These are phyloP conservation scores for Aegilops umbellulata DNA, from an alignment of 176 grass and related monocot genomes.

Conservation along the genomic window DNA sequence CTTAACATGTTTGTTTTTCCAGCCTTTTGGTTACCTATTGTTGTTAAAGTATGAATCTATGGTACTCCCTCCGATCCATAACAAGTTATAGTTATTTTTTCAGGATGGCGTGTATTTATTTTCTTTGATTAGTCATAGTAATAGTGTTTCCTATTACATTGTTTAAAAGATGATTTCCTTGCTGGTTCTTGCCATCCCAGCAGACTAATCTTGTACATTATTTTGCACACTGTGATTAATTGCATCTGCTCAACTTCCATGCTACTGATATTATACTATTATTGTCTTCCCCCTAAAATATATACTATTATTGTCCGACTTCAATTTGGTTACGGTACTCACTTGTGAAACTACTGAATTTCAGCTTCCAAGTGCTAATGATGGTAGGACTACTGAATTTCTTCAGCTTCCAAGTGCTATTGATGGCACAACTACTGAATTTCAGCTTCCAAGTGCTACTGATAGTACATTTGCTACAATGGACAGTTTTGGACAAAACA, in stretches of 20 bases:
- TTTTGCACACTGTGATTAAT: constrained; percentile 19
- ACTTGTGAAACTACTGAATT: constrained; percentile 26
- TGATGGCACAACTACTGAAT: background rate
- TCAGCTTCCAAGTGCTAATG: constrained; percentile 47
- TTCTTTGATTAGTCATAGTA: background rate
- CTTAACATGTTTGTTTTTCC: background rate
- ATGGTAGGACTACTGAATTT: background rate
- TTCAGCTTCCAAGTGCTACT: constrained; percentile 30
- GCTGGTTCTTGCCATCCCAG: background rate
- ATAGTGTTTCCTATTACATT: background rate
- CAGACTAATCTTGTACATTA: constrained; percentile 19
- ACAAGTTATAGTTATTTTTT: too few relatives aligned
- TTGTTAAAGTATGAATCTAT: background rate
- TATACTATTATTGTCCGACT: background rate
- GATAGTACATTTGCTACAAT: constrained; percentile 36
- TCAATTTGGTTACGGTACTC: constrained; percentile 8
- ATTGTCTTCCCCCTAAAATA: background rate
- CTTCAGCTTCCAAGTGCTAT: constrained; percentile 28
- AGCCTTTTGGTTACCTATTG: background rate
- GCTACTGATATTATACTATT: background rate
- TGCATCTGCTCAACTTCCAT: background rate
- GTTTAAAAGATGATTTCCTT: constrained; percentile 6
- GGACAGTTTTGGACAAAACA: constrained; percentile 36
- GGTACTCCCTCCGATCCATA: background rate
- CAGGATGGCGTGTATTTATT: background rate